Percentiles rank a stretch among this genome's conserved stretches.
Evolutionary conservation across 1,284 basidiomycete species (phyloP).

Genomic region (Cutaneotrichosporon sp.): DNA sequence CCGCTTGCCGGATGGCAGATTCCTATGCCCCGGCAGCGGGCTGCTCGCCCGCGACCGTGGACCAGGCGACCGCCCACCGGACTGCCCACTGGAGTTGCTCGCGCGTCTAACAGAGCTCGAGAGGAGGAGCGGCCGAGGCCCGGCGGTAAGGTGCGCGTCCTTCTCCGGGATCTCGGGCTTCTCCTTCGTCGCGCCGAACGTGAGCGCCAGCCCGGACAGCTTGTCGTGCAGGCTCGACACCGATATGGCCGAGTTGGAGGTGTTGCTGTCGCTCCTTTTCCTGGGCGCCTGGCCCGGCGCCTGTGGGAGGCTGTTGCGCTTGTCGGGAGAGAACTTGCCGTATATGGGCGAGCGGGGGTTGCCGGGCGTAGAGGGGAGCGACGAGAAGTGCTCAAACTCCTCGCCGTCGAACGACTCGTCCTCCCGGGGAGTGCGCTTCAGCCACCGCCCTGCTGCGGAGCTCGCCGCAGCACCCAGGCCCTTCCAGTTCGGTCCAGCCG

Average conservation of each 20-base stretch:
- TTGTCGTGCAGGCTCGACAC: constrained; percentile 31
- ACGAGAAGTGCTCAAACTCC: constrained; percentile 22
- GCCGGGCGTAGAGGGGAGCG: constrained; percentile 13
- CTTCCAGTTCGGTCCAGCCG: constrained; percentile 21
- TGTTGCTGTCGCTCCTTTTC: constrained; percentile 21
- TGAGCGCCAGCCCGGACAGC: constrained; percentile 21
- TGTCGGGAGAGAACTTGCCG: constrained; percentile 6
- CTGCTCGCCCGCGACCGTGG: constrained; percentile 4
- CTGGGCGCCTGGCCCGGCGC: not conserved
- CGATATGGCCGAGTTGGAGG: constrained; percentile 24
- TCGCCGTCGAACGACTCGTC: constrained; percentile 22
- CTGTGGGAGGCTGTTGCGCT: not conserved
- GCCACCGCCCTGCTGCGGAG: not conserved
- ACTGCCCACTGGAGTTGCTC: constrained; percentile 15
- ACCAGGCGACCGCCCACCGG: not conserved
- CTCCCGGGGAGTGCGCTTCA: constrained; percentile 12
- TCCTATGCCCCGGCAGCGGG: constrained; percentile 12
- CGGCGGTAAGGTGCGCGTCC: constrained; percentile 15
- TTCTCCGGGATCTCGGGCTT: constrained; percentile 8
- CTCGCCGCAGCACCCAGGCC: constrained; percentile 21
- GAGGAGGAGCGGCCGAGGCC: constrained; percentile 35
- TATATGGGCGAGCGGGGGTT: not conserved
- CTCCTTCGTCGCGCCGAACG: constrained; percentile 8
- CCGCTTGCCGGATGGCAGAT: not conserved
- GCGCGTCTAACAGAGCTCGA: constrained; percentile 29